These are phyloP conservation scores for Calycina herbarum DNA, from an alignment of 2,329 filamentous ascomycete genomes.

Conservation along the genomic window DNA sequence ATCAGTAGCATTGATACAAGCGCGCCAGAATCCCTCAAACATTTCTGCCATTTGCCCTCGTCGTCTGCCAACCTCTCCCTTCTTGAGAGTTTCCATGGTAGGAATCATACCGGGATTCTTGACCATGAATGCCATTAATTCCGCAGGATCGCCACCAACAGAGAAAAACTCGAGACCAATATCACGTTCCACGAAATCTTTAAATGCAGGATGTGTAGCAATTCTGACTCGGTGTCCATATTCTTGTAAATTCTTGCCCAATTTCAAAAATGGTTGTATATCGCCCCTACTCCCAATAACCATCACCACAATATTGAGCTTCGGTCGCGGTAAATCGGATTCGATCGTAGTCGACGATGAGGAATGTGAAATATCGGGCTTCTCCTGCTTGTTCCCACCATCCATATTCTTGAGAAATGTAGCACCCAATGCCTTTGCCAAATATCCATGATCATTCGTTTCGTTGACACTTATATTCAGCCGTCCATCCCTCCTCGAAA, in stretches of 20 bases:
- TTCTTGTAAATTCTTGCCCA: slow-evolving; percentile 71
- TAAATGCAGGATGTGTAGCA: slow-evolving; percentile 76
- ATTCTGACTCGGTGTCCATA: slow-evolving; percentile 76
- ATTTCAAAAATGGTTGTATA: slow-evolving; percentile 75
- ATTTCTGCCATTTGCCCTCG: slow-evolving; percentile 75
- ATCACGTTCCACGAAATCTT: slow-evolving; percentile 72
- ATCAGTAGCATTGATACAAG: slow-evolving; percentile 73
- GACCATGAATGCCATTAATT: slow-evolving; percentile 83
- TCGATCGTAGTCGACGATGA: slow-evolving; percentile 23
- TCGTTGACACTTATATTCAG: slow-evolving; percentile 73
- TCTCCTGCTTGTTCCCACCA: slow-evolving; percentile 33
- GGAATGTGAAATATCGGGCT: slow-evolving; percentile 27
- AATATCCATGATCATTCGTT: slow-evolving; percentile 66
- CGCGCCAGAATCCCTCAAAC: slow-evolving; percentile 81
- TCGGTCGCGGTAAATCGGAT: slow-evolving; percentile 27
- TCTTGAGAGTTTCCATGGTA: slow-evolving; percentile 67
- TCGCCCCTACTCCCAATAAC: slow-evolving; percentile 80
- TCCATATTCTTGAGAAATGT: slow-evolving; percentile 58
- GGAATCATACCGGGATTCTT: slow-evolving; percentile 81
- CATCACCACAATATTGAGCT: slow-evolving; percentile 77
- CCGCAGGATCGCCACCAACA: slow-evolving; percentile 74
- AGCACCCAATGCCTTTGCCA: slow-evolving; percentile 70
- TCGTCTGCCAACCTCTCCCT: slow-evolving; percentile 69
- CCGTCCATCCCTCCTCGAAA: slow-evolving; percentile 68
- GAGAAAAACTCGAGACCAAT: slow-evolving; percentile 77